phyloP scores from a whole-genome alignment of 2,329 filamentous ascomycete species.

The Monilinia fructigena region DNA sequence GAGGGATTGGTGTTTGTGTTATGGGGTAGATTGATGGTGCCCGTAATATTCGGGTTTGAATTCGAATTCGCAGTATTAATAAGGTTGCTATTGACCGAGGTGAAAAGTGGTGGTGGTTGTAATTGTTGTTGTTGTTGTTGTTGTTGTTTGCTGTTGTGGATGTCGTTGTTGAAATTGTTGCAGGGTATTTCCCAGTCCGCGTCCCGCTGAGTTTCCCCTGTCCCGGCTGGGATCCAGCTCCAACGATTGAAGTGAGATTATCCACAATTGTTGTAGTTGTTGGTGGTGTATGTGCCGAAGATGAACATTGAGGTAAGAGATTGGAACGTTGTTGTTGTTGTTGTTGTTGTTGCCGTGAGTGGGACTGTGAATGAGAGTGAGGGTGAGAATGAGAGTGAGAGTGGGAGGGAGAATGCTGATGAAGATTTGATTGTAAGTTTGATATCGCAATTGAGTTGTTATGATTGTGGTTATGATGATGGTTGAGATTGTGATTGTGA shows the following conservation, averaged over 20 bases:
- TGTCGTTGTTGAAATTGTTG: slow-evolving; percentile 15
- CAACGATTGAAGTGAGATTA: slow-evolving; percentile 16
- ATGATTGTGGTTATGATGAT: background rate
- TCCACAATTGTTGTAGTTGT: background rate
- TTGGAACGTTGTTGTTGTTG: slow-evolving; percentile 12
- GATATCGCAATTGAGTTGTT: background rate
- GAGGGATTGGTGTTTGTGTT: slow-evolving; percentile 26
- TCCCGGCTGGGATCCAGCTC: slow-evolving; percentile 1
- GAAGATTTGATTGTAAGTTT: background rate
- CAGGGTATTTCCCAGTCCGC: slow-evolving; percentile 22
- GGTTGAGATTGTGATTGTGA: background rate
- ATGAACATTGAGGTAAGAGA: slow-evolving; percentile 6
- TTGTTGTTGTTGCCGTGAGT: background rate
- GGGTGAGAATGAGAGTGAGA: background rate
- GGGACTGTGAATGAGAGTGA: background rate
- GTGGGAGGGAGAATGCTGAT: background rate
- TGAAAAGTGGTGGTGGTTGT: slow-evolving; percentile 26
- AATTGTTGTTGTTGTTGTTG: background rate
- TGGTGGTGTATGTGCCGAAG: slow-evolving; percentile 10
- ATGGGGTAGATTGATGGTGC: slow-evolving; percentile 13
- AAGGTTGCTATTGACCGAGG: slow-evolving; percentile 8
- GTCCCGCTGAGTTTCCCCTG: slow-evolving; percentile 9
- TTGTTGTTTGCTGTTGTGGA: slow-evolving; percentile 20
- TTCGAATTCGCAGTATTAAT: background rate
- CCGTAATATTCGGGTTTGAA: slow-evolving; percentile 5